phyloP scores from a whole-genome alignment of 2,329 filamentous ascomycete species.

The Amylocarpus encephaloides region DNA sequence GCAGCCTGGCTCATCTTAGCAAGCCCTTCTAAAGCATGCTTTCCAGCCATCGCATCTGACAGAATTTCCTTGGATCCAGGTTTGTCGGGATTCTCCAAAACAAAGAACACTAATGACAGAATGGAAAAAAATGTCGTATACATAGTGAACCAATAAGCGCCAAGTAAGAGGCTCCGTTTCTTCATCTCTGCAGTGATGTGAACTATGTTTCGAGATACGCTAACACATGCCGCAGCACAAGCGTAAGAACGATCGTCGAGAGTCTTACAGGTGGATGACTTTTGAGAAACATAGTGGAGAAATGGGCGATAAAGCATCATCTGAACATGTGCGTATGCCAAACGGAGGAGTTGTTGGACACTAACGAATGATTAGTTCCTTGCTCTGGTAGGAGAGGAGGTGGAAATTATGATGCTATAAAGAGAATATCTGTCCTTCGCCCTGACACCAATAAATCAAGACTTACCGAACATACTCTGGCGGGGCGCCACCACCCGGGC shows the following conservation, averaged over 20 bases:
- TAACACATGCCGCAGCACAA: constrained; percentile 57
- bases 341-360: constrained; percentile 67
- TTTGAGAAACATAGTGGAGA: constrained; percentile 71
- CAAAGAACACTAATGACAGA: constrained; percentile 72
- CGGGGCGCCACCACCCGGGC: constrained; percentile 70
- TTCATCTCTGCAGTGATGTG: constrained; percentile 76
- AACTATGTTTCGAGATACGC: constrained; percentile 62
- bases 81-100: constrained; percentile 73
- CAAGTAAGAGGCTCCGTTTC: constrained; percentile 66
- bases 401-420: too few relatives aligned
- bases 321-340: constrained; percentile 78
- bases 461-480: constrained; percentile 69
- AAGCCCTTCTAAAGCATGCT: constrained; percentile 72
- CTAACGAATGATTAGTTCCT: constrained; percentile 32
- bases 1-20: constrained; percentile 83
- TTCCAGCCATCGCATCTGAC: constrained; percentile 77
- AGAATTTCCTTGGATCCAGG: constrained; percentile 71
- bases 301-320: constrained; percentile 79
- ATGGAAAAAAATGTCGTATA: constrained; percentile 81
- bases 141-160: constrained; percentile 81
- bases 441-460: neutral
- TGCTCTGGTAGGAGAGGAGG: neutral
- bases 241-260: constrained; percentile 75
- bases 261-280: constrained; percentile 46
- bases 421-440: too few relatives aligned